Conservation (phyloP, 1,284 basidiomycete species). For the Tilletia indica region DNA sequence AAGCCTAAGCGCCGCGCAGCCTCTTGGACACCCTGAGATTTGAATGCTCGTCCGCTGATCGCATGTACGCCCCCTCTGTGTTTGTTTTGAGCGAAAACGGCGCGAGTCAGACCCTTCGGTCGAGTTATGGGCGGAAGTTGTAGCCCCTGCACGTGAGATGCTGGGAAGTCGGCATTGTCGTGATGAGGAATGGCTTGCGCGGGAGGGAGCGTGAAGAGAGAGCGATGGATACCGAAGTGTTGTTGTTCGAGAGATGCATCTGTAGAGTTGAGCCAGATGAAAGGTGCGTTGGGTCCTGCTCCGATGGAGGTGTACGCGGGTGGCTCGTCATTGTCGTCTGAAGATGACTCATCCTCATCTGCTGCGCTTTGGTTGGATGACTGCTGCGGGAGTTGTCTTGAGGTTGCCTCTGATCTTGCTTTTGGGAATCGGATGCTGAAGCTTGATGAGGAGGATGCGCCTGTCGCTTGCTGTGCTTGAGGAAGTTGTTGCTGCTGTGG, state of each 20-base stretch:
- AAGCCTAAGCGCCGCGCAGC: conserved; percentile 1
- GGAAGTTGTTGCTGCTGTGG: conserved; percentile 13
- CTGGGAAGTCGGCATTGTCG: not conserved
- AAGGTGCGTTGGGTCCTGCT: conserved; percentile 8
- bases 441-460: not conserved
- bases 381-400: too few species aligned
- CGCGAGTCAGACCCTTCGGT: not conserved
- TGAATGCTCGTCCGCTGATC: not conserved
- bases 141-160: not conserved
- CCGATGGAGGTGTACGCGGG: not conserved
- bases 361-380: too few species aligned
- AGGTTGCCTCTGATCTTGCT: not conserved
- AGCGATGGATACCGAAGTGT: conserved; percentile 7
- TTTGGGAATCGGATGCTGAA: conserved; percentile 9
- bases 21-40: conserved; percentile 2
- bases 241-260: not conserved
- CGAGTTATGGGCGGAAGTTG: conserved; percentile 2
- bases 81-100: not conserved
- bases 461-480: conserved; percentile 12
- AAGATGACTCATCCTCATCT: not conserved
- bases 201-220: conserved; percentile 10
- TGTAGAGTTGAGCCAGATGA: conserved; percentile 4
- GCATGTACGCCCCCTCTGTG: not conserved
- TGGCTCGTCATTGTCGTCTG: not conserved
- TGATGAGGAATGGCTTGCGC: too few species aligned